Percentiles rank a stretch among this genome's conserved stretches.
These are phyloP conservation scores for Raphanus sativus DNA, from an alignment of 345 rosid species.

Conservation along the genomic window DNA sequence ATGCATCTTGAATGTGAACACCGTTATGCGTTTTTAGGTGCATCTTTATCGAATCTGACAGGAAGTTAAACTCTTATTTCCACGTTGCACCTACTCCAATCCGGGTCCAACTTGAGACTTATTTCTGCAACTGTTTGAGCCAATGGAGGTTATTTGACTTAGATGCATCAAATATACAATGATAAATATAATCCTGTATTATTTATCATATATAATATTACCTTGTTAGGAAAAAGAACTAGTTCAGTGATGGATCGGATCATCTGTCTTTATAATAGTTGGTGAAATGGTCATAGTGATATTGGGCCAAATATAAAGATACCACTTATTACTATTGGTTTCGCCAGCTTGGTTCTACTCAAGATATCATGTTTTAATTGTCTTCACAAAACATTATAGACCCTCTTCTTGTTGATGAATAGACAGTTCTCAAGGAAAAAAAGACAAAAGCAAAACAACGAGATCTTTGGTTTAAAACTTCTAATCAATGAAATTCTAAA, in stretches of 20 bases:
- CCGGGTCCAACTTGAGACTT: neutral
- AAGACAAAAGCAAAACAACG: neutral
- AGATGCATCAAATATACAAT: neutral
- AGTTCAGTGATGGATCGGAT: neutral
- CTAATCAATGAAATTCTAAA: neutral
- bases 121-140: neutral
- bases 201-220: no score
- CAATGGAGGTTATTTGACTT: neutral
- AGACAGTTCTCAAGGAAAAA: neutral
- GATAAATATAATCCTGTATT: no score
- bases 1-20: neutral
- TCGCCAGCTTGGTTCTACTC: conserved; percentile 26
- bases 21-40: neutral
- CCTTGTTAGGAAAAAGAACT: neutral
- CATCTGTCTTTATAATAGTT: conserved; percentile 4
- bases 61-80: neutral
- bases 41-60: neutral
- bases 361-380: neutral
- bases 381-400: neutral
- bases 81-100: neutral
- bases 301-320: conserved; percentile 13
- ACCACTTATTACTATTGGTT: conserved; percentile 23
- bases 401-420: neutral
- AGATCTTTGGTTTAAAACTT: neutral
- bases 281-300: conserved; percentile 14